Percentiles rank a stretch among this genome's conserved stretches.
Conservation (phyloP, 257 asterid species). For the Scutellaria baicalensis region DNA sequence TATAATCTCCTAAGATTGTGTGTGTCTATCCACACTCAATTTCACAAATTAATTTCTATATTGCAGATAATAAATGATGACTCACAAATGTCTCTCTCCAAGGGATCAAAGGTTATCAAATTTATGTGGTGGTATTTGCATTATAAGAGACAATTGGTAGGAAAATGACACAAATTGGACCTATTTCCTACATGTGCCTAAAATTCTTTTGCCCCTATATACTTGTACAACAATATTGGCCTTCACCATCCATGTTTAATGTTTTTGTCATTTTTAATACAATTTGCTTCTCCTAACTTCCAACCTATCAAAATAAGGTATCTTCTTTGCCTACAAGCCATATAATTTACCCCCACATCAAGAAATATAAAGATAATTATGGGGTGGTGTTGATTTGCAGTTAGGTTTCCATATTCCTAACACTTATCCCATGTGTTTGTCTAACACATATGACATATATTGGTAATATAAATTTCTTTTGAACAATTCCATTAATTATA, state of each 20-base stretch:
- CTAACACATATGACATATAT: too few species aligned
- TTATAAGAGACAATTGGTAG: not conserved
- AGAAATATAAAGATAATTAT: not conserved
- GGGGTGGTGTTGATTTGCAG: not conserved
- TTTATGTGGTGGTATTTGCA: conserved; percentile 4
- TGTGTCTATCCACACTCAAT: too few species aligned
- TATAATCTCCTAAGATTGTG: too few species aligned
- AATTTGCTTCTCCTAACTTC: conserved; percentile 4
- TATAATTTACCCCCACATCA: not conserved
- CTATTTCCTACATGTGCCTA: not conserved
- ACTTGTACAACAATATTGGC: not conserved
- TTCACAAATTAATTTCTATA: too few species aligned
- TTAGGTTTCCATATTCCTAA: too few species aligned
- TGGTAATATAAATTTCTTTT: too few species aligned
- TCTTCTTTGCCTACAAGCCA: not conserved
- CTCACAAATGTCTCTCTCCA: not conserved
- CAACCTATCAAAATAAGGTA: not conserved
- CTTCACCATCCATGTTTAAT: not conserved
- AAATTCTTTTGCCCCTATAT: not conserved
- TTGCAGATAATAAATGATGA: too few species aligned
- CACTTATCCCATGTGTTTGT: too few species aligned
- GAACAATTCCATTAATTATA: too few species aligned
- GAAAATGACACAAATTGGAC: not conserved
- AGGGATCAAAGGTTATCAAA: conserved; percentile 3
- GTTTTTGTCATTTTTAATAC: conserved; percentile 14